phyloP scores from a whole-genome alignment of 2,329 filamentous ascomycete species.

The Aspergillus puulaauensis region DNA sequence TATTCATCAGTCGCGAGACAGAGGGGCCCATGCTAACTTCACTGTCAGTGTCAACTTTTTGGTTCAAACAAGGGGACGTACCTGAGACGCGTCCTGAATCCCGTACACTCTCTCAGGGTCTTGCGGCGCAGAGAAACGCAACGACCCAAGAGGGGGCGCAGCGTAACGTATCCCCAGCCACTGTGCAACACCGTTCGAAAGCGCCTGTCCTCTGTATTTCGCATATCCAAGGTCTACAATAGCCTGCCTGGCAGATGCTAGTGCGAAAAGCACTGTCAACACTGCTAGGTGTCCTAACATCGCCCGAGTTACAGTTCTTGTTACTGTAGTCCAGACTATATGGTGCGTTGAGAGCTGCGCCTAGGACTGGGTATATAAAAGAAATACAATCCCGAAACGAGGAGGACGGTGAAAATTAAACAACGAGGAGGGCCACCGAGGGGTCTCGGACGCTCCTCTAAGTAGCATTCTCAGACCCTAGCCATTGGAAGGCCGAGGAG shows the following conservation, averaged over 20 bases:
- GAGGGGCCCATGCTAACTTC: conserved; percentile 40
- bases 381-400: background rate
- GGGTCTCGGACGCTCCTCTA: background rate
- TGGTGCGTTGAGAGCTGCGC: background rate
- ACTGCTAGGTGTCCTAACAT: background rate
- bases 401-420: background rate
- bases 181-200: conserved; percentile 60
- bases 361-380: background rate
- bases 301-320: conserved; percentile 1
- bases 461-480: background rate
- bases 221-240: conserved; percentile 66
- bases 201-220: conserved; percentile 59
- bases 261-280: conserved; percentile 17
- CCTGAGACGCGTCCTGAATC: conserved; percentile 56
- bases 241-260: conserved; percentile 24
- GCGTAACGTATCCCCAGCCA: conserved; percentile 78
- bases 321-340: background rate
- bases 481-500: background rate
- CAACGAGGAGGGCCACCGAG: background rate
- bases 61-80: conserved; percentile 28
- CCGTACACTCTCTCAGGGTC: conserved; percentile 54
- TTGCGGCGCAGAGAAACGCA: conserved; percentile 67
- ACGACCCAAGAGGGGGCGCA: conserved; percentile 62
- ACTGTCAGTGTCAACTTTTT: conserved; percentile 7
- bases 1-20: conserved; percentile 69